Evolutionary conservation across 1,284 basidiomycete genomes (phyloP).

Genomic region (Lentinus polychrous): DNA sequence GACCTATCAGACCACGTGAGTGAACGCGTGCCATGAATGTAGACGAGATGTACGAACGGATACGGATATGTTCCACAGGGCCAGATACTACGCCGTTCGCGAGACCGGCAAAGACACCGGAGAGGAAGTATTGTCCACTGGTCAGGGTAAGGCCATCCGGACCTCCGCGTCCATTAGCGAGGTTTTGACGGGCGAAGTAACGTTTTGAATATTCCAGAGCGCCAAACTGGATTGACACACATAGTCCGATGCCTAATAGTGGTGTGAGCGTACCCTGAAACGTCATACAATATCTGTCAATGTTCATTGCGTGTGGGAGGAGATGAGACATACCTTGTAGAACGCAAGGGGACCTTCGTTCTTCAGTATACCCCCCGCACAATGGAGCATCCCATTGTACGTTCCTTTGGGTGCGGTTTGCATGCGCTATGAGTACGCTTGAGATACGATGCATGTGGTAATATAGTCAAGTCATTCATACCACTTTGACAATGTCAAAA

Average conservation of each 20-base stretch:
- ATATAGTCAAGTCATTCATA: conserved; percentile 32
- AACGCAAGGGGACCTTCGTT: conserved; percentile 93
- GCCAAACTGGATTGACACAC: conserved; percentile 96
- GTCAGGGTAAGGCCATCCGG: conserved; percentile 51
- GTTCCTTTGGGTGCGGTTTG: conserved; percentile 92
- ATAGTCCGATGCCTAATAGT: conserved; percentile 88
- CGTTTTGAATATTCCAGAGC: conserved; percentile 88
- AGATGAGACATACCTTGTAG: conserved; percentile 76
- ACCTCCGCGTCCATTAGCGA: conserved; percentile 48
- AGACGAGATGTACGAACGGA: conserved; percentile 52
- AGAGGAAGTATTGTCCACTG: conserved; percentile 62
- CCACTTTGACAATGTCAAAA: conserved; percentile 96
- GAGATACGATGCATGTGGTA: neutral
- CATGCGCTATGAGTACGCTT: conserved; percentile 55
- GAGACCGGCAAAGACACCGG: conserved; percentile 83
- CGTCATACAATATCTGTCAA: neutral
- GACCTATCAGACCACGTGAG: conserved; percentile 36
- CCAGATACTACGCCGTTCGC: conserved; percentile 92
- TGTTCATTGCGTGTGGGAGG: conserved; percentile 2
- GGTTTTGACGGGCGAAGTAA: conserved; percentile 62
- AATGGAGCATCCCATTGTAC: conserved; percentile 84
- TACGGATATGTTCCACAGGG: conserved; percentile 97
- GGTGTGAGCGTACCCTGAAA: conserved; percentile 86
- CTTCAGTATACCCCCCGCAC: conserved; percentile 81
- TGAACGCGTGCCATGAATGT: conserved; percentile 1